Evolutionary conservation across 768 basidiomycete genomes (phyloP), one percentile per base, ranked within the genome.

Genomic region (Thelephora aurantiotincta): DNA sequence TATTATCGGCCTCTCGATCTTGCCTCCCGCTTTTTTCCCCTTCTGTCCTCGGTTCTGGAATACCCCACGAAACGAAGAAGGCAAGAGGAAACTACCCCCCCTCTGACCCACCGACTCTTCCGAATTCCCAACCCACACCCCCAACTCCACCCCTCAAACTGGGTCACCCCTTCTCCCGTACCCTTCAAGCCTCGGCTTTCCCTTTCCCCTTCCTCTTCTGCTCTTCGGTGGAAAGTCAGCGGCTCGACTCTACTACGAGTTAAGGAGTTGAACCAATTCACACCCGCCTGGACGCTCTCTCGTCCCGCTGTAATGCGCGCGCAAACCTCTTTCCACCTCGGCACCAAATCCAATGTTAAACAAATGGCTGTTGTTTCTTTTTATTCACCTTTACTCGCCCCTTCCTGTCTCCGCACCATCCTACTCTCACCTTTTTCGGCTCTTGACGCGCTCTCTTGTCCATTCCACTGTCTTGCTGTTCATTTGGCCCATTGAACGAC

Each of bases 1-100:
- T 53, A 48, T 42, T 47, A 45, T 43, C 47, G 4, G 43, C 48
- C 36, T 47, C 46, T 45, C 20, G 33, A 47, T 47, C 45, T 30
- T 18, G 16, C 38, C 26, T n/a, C n/a, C 35, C 34, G 22, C 30
- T 37, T 37, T 43, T 35, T 23, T 34, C 2, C 35, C 13, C 33
- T 11, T 45, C 5, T 14, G 5, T 14, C 36, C 26, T 9, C 26
- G 9, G n/a, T n/a, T n/a, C n/a, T n/a, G n/a, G n/a, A n/a, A n/a
- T n/a, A n/a, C n/a, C n/a, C 26, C 26, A 30, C 26, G 26, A 30
- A 30, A 30, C 26, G 26, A 11, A 23, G 11, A 26, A 43, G 42
- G 47, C 35, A 48, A 16, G 16, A 20, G 11, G 36, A 38, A 42
- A 35, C n/a, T 42, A n/a, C 35, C 20, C 11, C 11, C 22, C 36